Base-by-base conservation (phyloP, 2,329 filamentous ascomycete genomes). In the Furcasterigmium furcatum region DNA sequence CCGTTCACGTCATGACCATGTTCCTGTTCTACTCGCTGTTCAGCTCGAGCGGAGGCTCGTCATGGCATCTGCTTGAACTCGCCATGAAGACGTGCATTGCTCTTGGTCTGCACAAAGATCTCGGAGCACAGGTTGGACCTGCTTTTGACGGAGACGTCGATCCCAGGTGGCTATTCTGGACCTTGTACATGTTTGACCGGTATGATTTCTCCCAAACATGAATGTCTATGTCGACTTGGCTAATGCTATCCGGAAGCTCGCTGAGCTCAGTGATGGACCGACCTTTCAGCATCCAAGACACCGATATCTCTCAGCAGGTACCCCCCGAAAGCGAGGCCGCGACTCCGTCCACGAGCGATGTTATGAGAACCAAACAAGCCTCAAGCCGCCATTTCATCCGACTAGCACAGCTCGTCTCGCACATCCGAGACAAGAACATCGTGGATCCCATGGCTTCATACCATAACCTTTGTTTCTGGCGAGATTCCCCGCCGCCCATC, bases 111-210 rank as follows among this genome's bases (percentile, higher is more conserved):
- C 32, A 35, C n/a, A 47, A 21, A 41, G 38, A n/a, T 44, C 40
- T 30, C 19, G 44, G 35, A 3, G 20, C 46, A 4, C 47, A 46
- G 16, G 22, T 27, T 12, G 22, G 41, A n/a, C 35, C 41, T 4
- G 44, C 44, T 16, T n/a, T 29, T 12, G 35, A 46, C 10, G 10
- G 29, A 24, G 41, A 39, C 12, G 36, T 41, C 13, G 43, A 38
- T 12, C 35, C 22, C 14, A 38, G 36, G 25, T 49, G 44, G 47
- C n/a, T 49, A 16, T 49, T 49, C 14, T 49, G 47, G 47, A 49
- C 27, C 10, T 40, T 49, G 9, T 49, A 49, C 21, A 41, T 19
- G 7, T 35, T 46, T 7, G 44, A 49, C 21, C 47, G 47, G 47
- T 49, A 32, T n/a, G 44, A 19, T 38, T 9, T n/a, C n/a, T n/a